phyloP scores from a whole-genome alignment of 345 rosid genomes.

The Raphanus sativus region DNA sequence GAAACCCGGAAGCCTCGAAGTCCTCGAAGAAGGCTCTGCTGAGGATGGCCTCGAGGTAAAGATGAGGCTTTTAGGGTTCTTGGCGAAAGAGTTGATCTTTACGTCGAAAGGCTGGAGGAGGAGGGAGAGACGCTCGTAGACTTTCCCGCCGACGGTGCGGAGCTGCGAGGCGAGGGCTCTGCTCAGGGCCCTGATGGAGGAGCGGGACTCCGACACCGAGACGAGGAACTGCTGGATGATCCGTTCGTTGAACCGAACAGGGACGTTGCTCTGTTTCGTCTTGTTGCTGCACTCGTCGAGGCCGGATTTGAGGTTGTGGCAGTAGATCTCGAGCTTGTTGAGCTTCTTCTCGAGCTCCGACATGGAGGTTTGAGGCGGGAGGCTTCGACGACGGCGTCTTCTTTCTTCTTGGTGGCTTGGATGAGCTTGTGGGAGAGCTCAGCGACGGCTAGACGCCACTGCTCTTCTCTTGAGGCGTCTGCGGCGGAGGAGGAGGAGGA shows the following conservation, averaged over 20 bases:
- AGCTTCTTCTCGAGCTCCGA: slow-evolving; percentile 93
- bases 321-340: slow-evolving; percentile 77
- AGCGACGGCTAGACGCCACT: slow-evolving; percentile 68
- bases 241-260: slow-evolving; percentile 39
- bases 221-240: slow-evolving; percentile 62
- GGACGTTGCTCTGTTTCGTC: slow-evolving; percentile 32
- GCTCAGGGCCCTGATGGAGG: slow-evolving; percentile 60
- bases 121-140: slow-evolving; percentile 57
- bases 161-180: slow-evolving; percentile 66
- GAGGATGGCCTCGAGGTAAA: slow-evolving; percentile 69
- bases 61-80: slow-evolving; percentile 57
- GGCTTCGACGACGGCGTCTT: slow-evolving; percentile 80
- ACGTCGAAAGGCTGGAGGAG: slow-evolving; percentile 73
- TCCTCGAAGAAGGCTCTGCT: slow-evolving; percentile 82
- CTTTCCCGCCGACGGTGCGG: slow-evolving; percentile 60
- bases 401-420: slow-evolving; percentile 77
- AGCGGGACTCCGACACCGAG: slow-evolving; percentile 68
- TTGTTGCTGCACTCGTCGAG: slow-evolving; percentile 63
- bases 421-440: slow-evolving; percentile 83
- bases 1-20: slow-evolving; percentile 77
- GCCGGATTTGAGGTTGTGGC: slow-evolving; percentile 73
- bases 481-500: slow-evolving; percentile 29
- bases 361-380: slow-evolving; percentile 79
- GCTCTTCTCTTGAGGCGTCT: slow-evolving; percentile 59
- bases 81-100: slow-evolving; percentile 53